Percentiles rank a stretch among this genome's conserved stretches.
Conservation (phyloP, 2,329 filamentous ascomycete genomes). For the Diatrype stigma region DNA sequence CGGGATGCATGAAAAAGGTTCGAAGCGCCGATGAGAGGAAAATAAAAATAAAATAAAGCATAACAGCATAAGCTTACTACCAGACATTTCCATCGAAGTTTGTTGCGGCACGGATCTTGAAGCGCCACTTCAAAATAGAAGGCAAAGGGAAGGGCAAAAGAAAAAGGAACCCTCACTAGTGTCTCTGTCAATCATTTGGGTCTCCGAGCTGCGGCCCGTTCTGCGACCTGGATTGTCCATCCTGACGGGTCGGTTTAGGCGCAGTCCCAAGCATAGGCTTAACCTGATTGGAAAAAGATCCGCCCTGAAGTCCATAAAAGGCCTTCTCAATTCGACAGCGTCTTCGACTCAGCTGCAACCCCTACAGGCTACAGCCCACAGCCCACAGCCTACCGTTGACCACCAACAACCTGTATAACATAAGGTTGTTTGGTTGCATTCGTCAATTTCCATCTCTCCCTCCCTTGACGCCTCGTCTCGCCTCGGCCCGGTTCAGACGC, state of each 20-base stretch:
- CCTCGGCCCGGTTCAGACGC: background rate
- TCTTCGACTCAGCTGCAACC: slow-evolving; percentile 2
- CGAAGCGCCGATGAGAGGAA: background rate
- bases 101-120: background rate
- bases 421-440: slow-evolving; percentile 1
- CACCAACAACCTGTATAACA: slow-evolving; percentile 3
- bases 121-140: background rate
- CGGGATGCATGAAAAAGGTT: background rate
- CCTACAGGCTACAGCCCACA: background rate
- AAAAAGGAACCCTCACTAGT: background rate
- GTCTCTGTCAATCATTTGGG: slow-evolving; percentile 23
- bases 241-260: slow-evolving; percentile 27
- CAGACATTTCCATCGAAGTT: background rate
- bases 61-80: background rate
- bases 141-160: background rate
- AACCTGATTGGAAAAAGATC: slow-evolving; percentile 25
- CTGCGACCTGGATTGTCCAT: slow-evolving; percentile 26
- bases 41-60: background rate
- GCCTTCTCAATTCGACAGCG: background rate
- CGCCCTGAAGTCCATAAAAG: slow-evolving; percentile 12
- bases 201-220: slow-evolving; percentile 29
- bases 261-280: slow-evolving; percentile 19
- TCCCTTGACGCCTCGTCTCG: background rate
- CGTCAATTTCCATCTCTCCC: background rate
- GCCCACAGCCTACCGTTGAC: no score